Conservation (phyloP, 345 rosid genomes). For the Geranium rotundifolium region DNA sequence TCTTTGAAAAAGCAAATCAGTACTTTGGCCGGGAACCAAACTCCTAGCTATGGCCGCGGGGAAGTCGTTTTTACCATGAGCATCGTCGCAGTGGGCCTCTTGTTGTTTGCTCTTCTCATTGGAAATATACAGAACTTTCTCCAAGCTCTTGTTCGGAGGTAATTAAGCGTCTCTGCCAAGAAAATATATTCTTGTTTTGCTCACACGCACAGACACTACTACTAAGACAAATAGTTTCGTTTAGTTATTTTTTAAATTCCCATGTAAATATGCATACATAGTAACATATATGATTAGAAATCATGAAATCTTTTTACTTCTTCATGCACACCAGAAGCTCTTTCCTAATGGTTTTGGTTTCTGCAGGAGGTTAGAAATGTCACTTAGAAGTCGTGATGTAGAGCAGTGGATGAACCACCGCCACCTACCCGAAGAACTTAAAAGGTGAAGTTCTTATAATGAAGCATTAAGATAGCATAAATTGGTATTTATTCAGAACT, state of each 20-base stretch:
- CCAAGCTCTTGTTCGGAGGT: conserved; percentile 79
- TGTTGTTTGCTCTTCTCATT: conserved; percentile 85
- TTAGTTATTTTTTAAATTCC: too few relatives aligned
- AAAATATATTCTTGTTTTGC: too few relatives aligned
- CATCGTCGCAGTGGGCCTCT: conserved; percentile 68
- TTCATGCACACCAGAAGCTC: too few relatives aligned
- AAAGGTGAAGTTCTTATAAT: conserved; percentile 27
- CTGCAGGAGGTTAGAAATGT: conserved; percentile 70
- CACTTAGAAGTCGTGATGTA: conserved; percentile 76
- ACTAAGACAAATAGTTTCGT: too few relatives aligned
- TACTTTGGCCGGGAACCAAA: conserved; percentile 81
- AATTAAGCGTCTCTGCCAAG: not conserved
- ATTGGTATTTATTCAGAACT: too few relatives aligned
- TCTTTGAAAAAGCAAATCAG: conserved; percentile 71
- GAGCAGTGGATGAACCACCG: conserved; percentile 97
- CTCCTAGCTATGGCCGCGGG: conserved; percentile 63
- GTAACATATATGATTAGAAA: not conserved
- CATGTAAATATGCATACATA: not conserved
- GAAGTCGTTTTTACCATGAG: conserved; percentile 89
- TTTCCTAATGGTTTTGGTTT: not conserved
- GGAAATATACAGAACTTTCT: conserved; percentile 97
- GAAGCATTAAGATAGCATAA: too few relatives aligned
- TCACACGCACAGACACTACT: too few relatives aligned
- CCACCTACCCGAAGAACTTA: conserved; percentile 50
- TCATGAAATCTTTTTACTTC: too few relatives aligned